Evolutionary conservation across 2,329 filamentous ascomycete genomes (phyloP), one percentile per base, ranked within the genome.

Genomic region (Zymoseptoria crescenta): DNA sequence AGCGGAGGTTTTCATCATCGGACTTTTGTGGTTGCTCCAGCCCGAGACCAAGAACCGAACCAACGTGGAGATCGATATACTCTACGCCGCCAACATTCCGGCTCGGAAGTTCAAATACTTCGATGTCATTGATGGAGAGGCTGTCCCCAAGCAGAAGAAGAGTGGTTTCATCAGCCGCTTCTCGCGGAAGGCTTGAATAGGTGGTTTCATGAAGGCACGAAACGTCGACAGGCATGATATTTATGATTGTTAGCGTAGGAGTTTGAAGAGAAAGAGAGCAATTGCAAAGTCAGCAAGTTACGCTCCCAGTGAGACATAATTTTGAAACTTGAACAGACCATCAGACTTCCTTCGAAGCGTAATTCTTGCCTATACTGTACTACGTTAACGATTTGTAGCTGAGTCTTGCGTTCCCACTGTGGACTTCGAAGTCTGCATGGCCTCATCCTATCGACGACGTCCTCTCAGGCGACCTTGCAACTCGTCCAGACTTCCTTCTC

Each of bases 31-130:
- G 29, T 72, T 72, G 63, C 68, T 74, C 58, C 73, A 74, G 60
- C 72, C 73, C 3, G 73, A 74, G 68, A 74, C 73, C 0, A 74
- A 74, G 69, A 74, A 74, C 64, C 67, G 73, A 21, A 74, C 69
- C 1, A 72, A 74, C 13, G 63, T 69, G 8, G 73, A 74, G 3
- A 73, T 74, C 20, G 72, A 74, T 20, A 62, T 61, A 4, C 52
- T 67, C 9, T 67, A 67, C 52, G 59, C 59, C 49, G 58, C 53
- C 8, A 49, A 58, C 8, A 55, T 67, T 29, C 64, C 65, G 35
- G 58, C 63, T 7, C 62, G 65, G 27, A 60, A 64, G 49, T 67
- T 67, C 59, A 64, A 62, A 57, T 56, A 60, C 41, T 65, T 63
- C 48, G 64, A 63, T 8, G 64, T 67, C 24, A 56, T 67, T 20